Evolutionary conservation across 805 yeast genomes (phyloP), one percentile per base, ranked within the genome.

Genomic region (Kazachstania taianensis): DNA sequence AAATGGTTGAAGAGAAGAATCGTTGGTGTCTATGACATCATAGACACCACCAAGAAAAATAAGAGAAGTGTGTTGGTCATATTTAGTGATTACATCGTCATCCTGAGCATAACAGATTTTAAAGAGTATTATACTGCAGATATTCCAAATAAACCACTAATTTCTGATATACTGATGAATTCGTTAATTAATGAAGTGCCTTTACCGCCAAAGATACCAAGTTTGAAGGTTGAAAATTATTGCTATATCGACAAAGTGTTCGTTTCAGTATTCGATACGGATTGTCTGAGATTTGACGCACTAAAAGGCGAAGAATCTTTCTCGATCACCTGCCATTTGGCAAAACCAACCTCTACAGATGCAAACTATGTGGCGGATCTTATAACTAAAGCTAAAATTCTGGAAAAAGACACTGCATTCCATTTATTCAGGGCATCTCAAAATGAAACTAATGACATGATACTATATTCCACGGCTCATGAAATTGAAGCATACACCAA

Each of bases 1-100:
- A 94, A 94, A 15, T 87, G 96, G 96, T 55, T 85, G 20, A 72
- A 79, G 25, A 67, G 97, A 42, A 70, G 94, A 41, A 92, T 89
- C 3, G 86, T 89, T 8, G 81, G 89, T 0, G 78, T 87, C 2
- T 68, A 69, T 43, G 80, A 73, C 39, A 67, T 68, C 1, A 46
- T 55, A 5, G 65, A 67, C 37, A 46, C 62, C 2, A 39, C 41
- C 5, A 53, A 58, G 12, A 42, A 53, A 5, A 48, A 57, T 20
- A 59, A 60, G 33, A 53, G 66, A 32, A 79, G 77, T 28, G 69
- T 85, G 5, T 57, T 86, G 30, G 76, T 87, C 5, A 63, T 89
- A 3, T 87, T 89, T 59, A 82, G 86, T 33, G 97, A 89, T 52
- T 73, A 75, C 42, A 53, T 86, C 6, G 67, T 89, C 22, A 73